phyloP scores from a whole-genome alignment of 2,329 filamentous ascomycete species.

The Stemphylium vesicarium region DNA sequence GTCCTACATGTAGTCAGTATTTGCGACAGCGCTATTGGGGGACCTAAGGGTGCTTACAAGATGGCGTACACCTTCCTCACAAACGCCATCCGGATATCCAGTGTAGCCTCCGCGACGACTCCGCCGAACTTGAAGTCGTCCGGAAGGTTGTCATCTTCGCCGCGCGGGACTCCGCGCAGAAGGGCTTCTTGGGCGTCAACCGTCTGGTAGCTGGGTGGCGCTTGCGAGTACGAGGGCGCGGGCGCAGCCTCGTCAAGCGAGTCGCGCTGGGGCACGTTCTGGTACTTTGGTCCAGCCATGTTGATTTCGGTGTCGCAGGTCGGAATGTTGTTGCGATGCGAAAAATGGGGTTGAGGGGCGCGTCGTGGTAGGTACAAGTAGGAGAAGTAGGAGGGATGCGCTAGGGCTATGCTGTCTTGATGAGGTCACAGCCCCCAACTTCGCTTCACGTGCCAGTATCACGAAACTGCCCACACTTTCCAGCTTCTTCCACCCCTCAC shows the following conservation, averaged over 20 bases:
- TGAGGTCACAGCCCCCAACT: conserved; percentile 13
- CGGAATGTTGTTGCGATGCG: background rate
- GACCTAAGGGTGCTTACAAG: conserved; percentile 59
- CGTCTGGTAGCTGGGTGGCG: conserved; percentile 82
- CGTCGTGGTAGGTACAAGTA: conserved; percentile 1
- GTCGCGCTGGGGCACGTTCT: conserved; percentile 82
- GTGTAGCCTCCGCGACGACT: conserved; percentile 87
- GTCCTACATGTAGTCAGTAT: conserved; percentile 59
- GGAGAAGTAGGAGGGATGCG: background rate
- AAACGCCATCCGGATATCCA: conserved; percentile 97
- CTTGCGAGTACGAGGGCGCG: conserved; percentile 65
- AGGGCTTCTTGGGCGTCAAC: conserved; percentile 65
- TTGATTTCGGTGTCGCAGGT: conserved; percentile 4
- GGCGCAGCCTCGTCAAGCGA: conserved; percentile 70
- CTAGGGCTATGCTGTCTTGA: conserved; percentile 11
- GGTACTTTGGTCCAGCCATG: conserved; percentile 85
- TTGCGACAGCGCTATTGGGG: background rate
- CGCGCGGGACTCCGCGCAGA: conserved; percentile 70
- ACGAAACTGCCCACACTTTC: conserved; percentile 4
- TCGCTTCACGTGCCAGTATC: conserved; percentile 7
- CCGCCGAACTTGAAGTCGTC: conserved; percentile 99
- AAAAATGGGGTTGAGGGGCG: background rate
- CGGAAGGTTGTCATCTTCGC: conserved; percentile 87
- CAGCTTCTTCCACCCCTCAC: conserved; percentile 8
- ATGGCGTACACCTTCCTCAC: conserved; percentile 98